These are phyloP conservation scores for Entomortierella chlamydospora DNA, from an alignment of 192 early-diverging fungal genomes.

Conservation along the genomic window DNA sequence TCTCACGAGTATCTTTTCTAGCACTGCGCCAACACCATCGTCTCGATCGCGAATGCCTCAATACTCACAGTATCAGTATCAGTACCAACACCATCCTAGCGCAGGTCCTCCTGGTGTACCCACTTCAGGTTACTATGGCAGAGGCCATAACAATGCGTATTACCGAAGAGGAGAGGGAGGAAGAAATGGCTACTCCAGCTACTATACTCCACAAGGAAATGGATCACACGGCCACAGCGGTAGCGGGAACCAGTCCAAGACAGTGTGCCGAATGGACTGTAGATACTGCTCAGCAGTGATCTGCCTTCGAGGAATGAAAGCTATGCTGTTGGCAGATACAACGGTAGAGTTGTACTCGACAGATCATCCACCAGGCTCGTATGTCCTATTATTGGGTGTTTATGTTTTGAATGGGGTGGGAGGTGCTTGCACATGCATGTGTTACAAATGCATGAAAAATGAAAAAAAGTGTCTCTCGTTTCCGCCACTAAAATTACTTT, in stretches of 20 bases:
- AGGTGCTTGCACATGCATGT: neutral
- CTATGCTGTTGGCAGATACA: slow-evolving; percentile 75
- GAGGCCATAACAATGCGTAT: slow-evolving; percentile 12
- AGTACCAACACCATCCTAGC: slow-evolving; percentile 18
- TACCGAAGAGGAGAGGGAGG: slow-evolving; percentile 10
- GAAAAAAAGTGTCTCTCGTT: neutral
- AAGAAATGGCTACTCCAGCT: slow-evolving; percentile 15
- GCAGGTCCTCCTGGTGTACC: neutral
- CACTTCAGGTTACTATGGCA: neutral
- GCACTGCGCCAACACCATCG: neutral
- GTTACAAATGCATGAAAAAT: too few relatives aligned
- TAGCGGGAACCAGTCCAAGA: slow-evolving; percentile 60
- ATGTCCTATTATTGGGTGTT: slow-evolving; percentile 51
- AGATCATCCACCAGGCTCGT: slow-evolving; percentile 76
- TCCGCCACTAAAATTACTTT: neutral
- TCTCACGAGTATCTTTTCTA: neutral
- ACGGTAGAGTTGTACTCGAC: slow-evolving; percentile 81
- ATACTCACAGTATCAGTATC: slow-evolving; percentile 23
- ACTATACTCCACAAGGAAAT: neutral
- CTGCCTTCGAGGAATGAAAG: slow-evolving; percentile 81
- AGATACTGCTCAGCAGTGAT: slow-evolving; percentile 72
- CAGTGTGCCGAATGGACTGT: slow-evolving; percentile 74
- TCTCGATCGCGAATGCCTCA: slow-evolving; percentile 23
- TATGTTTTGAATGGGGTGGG: neutral
- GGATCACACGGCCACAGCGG: neutral